phyloP scores from a whole-genome alignment of 495 filamentous ascomycete genomes.

The Hypoxylon cercidicola region DNA sequence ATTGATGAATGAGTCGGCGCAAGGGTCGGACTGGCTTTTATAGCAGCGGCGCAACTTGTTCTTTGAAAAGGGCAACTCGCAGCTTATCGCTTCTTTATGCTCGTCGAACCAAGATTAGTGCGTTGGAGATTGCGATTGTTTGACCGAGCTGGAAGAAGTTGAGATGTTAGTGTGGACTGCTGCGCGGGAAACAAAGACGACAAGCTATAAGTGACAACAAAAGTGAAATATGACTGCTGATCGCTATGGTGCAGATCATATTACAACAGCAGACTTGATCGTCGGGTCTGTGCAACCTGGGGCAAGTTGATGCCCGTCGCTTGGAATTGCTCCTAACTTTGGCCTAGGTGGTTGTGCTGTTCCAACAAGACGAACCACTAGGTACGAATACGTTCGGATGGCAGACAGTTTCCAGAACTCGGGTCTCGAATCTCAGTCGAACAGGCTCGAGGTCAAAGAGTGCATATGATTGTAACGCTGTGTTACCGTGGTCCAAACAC shows the following conservation, averaged over 20 bases:
- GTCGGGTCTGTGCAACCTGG: slow-evolving; percentile 24
- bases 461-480: slow-evolving; percentile 29
- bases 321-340: slow-evolving; percentile 16
- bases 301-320: slow-evolving; percentile 7
- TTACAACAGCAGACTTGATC: slow-evolving; percentile 13
- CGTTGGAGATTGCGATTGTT: slow-evolving; percentile 16
- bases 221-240: slow-evolving; percentile 15
- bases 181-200: slow-evolving; percentile 31
- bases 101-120: slow-evolving; percentile 30
- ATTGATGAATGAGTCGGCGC: slow-evolving; percentile 22
- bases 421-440: slow-evolving; percentile 14
- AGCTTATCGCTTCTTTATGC: slow-evolving; percentile 29
- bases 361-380: slow-evolving; percentile 7
- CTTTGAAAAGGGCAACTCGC: slow-evolving; percentile 21
- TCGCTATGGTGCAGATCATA: slow-evolving; percentile 21
- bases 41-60: slow-evolving; percentile 24
- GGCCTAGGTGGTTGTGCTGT: slow-evolving; percentile 3
- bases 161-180: slow-evolving; percentile 23
- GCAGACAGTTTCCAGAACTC: slow-evolving; percentile 5
- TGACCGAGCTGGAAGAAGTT: slow-evolving; percentile 22
- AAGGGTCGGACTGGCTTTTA: slow-evolving; percentile 16
- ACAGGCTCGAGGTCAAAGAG: slow-evolving; percentile 29
- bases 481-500: slow-evolving; percentile 36
- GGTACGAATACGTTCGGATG: slow-evolving; percentile 16
- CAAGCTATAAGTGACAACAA: background rate